Evolutionary conservation across 1,284 basidiomycete genomes (phyloP).

Genomic region (Anthracocystis panici-leucophaei): DNA sequence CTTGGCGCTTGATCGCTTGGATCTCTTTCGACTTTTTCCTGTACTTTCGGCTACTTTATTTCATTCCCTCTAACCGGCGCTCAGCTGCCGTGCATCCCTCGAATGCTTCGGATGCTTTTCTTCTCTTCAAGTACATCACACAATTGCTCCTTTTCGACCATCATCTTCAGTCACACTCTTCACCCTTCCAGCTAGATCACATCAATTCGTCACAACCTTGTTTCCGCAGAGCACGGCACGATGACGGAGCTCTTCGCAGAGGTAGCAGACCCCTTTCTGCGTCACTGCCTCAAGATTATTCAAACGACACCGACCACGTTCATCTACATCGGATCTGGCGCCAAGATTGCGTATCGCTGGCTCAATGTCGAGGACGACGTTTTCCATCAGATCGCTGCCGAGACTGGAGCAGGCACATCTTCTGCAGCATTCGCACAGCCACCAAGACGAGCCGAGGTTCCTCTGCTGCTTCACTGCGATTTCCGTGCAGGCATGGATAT

Average conservation of each 20-base stretch:
- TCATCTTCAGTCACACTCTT: too few species aligned
- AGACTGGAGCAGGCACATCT: slow-evolving; percentile 12
- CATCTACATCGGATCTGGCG: slow-evolving; percentile 40
- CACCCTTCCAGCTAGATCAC: neutral
- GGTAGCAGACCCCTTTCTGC: slow-evolving; percentile 35
- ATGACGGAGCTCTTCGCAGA: slow-evolving; percentile 29
- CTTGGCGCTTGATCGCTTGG: too few species aligned
- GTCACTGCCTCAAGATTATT: slow-evolving; percentile 39
- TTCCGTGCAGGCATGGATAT: slow-evolving; percentile 44
- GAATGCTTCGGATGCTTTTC: too few species aligned
- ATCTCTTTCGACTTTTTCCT: too few species aligned
- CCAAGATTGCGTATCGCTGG: slow-evolving; percentile 50
- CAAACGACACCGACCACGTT: slow-evolving; percentile 42
- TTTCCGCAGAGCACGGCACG: neutral
- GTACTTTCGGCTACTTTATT: too few species aligned
- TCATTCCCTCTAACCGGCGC: too few species aligned
- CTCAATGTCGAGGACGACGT: slow-evolving; percentile 35
- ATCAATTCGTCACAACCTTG: neutral
- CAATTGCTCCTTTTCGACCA: too few species aligned
- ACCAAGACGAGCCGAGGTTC: slow-evolving; percentile 17
- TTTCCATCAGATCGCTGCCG: slow-evolving; percentile 24
- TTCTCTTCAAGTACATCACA: too few species aligned
- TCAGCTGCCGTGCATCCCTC: too few species aligned
- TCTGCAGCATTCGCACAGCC: slow-evolving; percentile 1
- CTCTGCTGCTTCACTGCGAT: slow-evolving; percentile 39